These are phyloP conservation scores for Metschnikowia proteae DNA, from an alignment of 805 yeast species.

Conservation along the genomic window DNA sequence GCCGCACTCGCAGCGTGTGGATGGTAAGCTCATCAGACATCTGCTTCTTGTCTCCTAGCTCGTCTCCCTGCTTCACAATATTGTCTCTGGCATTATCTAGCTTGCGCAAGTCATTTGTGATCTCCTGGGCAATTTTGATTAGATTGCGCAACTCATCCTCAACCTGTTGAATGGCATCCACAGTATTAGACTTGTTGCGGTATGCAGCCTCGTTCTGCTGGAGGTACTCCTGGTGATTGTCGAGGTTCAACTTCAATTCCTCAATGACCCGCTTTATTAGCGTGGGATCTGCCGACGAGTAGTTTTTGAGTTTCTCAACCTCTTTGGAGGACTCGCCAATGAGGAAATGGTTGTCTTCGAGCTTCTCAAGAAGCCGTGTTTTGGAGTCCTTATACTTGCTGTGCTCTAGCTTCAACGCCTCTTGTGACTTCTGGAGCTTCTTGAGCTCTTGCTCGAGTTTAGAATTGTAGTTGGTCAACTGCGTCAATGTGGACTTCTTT, in stretches of 20 bases:
- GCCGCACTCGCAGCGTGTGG: slow-evolving; percentile 43
- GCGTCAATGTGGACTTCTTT: slow-evolving; percentile 36
- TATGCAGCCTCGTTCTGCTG: slow-evolving; percentile 39
- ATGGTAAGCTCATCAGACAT: slow-evolving; percentile 40
- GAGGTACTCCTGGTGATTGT: slow-evolving; percentile 27
- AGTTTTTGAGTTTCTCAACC: slow-evolving; percentile 55
- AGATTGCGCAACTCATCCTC: slow-evolving; percentile 41
- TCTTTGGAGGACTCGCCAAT: slow-evolving; percentile 55
- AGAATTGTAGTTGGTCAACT: slow-evolving; percentile 43
- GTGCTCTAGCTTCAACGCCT: slow-evolving; percentile 57
- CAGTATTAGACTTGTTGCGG: slow-evolving; percentile 49
- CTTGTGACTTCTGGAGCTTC: slow-evolving; percentile 58
- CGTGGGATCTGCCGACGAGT: slow-evolving; percentile 58
- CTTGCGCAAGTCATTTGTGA: slow-evolving; percentile 42
- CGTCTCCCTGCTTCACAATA: slow-evolving; percentile 27
- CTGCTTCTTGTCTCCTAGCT: slow-evolving; percentile 34
- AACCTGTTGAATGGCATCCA: slow-evolving; percentile 51
- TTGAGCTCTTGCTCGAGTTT: slow-evolving; percentile 61
- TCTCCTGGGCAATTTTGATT: slow-evolving; percentile 49
- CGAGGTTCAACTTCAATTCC: slow-evolving; percentile 47
- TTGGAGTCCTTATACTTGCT: slow-evolving; percentile 62
- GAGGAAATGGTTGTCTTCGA: slow-evolving; percentile 59
- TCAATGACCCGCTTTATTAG: slow-evolving; percentile 49
- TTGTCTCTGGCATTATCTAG: slow-evolving; percentile 40
- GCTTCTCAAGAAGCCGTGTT: slow-evolving; percentile 48